These are phyloP conservation scores for Malassezia furfur DNA, from an alignment of 1,284 basidiomycete species.

Conservation along the genomic window DNA sequence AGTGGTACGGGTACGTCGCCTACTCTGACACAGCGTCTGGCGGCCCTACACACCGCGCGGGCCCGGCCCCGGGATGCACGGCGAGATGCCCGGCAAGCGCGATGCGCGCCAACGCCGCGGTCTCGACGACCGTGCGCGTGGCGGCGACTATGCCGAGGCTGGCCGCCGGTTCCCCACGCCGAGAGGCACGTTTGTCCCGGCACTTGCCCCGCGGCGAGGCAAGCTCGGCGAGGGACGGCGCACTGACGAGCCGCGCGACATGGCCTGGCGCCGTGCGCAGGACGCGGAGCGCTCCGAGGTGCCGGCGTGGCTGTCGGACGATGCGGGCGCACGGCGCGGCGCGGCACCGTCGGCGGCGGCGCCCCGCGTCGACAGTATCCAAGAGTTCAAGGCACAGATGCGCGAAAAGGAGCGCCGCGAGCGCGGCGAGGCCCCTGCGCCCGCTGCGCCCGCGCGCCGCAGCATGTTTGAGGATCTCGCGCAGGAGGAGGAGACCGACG, in stretches of 20 bases:
- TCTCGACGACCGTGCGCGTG: background rate
- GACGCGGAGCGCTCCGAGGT: slow-evolving; percentile 53
- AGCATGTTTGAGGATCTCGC: background rate
- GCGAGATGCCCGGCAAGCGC: background rate
- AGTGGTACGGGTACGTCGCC: slow-evolving; percentile 16
- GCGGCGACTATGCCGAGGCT: background rate
- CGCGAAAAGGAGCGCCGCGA: slow-evolving; percentile 66
- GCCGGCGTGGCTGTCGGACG: slow-evolving; percentile 86
- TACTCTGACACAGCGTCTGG: slow-evolving; percentile 9
- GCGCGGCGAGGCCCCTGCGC: slow-evolving; percentile 18
- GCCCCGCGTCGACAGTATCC: slow-evolving; percentile 60
- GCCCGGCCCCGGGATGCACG: background rate
- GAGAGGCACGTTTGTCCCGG: background rate
- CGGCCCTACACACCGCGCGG: slow-evolving; percentile 10
- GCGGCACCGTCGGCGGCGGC: background rate
- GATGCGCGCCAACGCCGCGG: slow-evolving; percentile 1
- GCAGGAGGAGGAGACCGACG: slow-evolving; percentile 24
- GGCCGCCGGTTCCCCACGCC: background rate
- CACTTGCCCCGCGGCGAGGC: background rate
- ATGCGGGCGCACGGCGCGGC: slow-evolving; percentile 50
- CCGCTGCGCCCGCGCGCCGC: slow-evolving; percentile 4
- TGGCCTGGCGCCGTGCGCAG: slow-evolving; percentile 1
- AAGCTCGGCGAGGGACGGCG: background rate
- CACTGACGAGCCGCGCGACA: background rate
- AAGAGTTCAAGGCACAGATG: slow-evolving; percentile 78